A percentile compares a stretch with the other conserved stretches of the same genome.
phyloP scores from a whole-genome alignment of 148 eudicot species.

The Amaranthus palmeri region DNA sequence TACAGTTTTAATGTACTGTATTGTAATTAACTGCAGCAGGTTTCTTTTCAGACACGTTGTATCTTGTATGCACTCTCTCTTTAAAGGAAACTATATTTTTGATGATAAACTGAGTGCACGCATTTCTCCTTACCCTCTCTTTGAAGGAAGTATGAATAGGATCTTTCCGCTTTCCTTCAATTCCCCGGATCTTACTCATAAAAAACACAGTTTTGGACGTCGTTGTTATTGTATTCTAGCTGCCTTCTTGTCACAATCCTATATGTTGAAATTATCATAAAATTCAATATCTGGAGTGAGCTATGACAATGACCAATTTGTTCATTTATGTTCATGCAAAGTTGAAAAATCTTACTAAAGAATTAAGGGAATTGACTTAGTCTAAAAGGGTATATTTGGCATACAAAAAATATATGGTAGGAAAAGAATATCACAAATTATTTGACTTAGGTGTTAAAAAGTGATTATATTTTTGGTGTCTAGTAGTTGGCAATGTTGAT shows the following conservation, averaged over 20 bases:
- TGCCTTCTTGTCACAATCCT: conserved; percentile 4
- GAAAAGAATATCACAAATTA: background rate
- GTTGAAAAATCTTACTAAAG: background rate
- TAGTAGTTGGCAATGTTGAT: conserved; percentile 22
- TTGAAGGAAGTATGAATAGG: too few relatives aligned
- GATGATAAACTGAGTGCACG: too few relatives aligned
- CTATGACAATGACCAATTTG: conserved; percentile 5
- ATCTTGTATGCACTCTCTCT: too few relatives aligned
- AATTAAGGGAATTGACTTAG: background rate
- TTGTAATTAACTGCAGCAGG: too few relatives aligned
- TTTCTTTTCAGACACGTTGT: too few relatives aligned
- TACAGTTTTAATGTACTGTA: too few relatives aligned
- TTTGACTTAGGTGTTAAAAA: conserved; percentile 10
- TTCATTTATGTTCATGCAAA: conserved; percentile 14
- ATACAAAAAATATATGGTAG: background rate
- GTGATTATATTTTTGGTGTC: background rate
- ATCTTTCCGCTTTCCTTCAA: too few relatives aligned
- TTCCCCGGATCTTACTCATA: too few relatives aligned
- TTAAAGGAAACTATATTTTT: too few relatives aligned
- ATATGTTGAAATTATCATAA: background rate
- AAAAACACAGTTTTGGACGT: too few relatives aligned
- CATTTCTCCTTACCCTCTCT: too few relatives aligned
- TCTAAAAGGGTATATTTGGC: conserved; percentile 4
- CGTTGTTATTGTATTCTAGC: background rate
- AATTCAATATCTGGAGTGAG: background rate